Evolutionary conservation across 768 basidiomycete genomes (phyloP).

Genomic region (Naganishia vishniacii): DNA sequence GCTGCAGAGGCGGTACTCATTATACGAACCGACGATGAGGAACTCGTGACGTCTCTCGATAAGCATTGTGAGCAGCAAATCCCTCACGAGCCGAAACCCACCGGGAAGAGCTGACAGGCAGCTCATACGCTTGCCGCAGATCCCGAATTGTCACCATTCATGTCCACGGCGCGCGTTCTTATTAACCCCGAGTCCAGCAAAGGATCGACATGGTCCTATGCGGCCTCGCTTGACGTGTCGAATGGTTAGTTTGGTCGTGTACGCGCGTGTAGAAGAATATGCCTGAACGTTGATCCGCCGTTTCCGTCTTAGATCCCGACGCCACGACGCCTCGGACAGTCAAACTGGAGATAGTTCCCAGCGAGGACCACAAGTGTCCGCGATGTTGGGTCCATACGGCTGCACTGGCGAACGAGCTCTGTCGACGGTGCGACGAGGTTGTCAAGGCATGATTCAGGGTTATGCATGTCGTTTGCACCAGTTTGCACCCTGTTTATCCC

Average conservation of each 20-base stretch:
- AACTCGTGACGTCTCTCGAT: slow-evolving; percentile 8
- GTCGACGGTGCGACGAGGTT: slow-evolving; percentile 58
- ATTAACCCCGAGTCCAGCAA: not conserved
- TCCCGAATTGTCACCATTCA: slow-evolving; percentile 4
- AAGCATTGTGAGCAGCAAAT: slow-evolving; percentile 3
- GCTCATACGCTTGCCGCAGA: not conserved
- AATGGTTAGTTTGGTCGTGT: slow-evolving; percentile 48
- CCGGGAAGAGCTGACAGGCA: too few species aligned
- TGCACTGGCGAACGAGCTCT: slow-evolving; percentile 55
- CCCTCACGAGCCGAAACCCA: not conserved
- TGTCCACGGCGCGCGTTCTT: slow-evolving; percentile 33
- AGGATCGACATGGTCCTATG: slow-evolving; percentile 34
- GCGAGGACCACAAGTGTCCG: slow-evolving; percentile 67
- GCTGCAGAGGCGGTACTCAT: slow-evolving; percentile 1
- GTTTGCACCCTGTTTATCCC: too few species aligned
- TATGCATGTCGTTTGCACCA: too few species aligned
- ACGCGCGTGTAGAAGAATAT: too few species aligned
- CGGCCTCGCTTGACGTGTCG: slow-evolving; percentile 40
- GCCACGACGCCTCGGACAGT: not conserved
- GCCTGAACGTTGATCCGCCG: too few species aligned
- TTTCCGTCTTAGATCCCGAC: not conserved
- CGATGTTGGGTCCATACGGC: slow-evolving; percentile 82
- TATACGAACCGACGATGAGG: slow-evolving; percentile 1
- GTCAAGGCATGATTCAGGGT: not conserved
- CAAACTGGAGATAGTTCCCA: slow-evolving; percentile 50